Percentiles rank a stretch among this genome's conserved stretches.
Evolutionary conservation across 345 rosid species (phyloP).

Genomic region (Citrus reticulata): DNA sequence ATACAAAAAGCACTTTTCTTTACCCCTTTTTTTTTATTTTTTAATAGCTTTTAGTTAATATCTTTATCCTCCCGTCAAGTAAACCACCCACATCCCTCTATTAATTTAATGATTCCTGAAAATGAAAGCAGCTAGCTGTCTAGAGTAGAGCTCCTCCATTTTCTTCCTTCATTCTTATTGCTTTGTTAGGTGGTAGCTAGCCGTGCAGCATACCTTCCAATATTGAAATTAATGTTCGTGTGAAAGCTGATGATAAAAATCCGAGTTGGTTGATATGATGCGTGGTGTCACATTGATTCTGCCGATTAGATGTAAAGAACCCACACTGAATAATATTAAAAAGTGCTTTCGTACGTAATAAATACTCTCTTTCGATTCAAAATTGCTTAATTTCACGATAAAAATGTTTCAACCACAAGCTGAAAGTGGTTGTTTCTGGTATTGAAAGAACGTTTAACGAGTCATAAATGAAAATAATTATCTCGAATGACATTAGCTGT

Average conservation of each 20-base stretch:
- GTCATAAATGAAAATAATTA: too few species aligned
- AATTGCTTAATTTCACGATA: background rate
- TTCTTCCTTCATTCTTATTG: background rate
- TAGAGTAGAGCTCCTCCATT: background rate
- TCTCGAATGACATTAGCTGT: too few species aligned
- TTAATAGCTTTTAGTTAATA: background rate
- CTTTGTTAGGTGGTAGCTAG: slow-evolving; percentile 1
- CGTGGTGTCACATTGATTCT: background rate
- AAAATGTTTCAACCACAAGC: too few species aligned
- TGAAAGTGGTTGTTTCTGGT: too few species aligned
- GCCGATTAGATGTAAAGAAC: background rate
- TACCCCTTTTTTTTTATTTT: background rate
- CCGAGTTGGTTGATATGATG: background rate
- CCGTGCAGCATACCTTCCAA: background rate
- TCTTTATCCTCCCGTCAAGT: slow-evolving; percentile 28
- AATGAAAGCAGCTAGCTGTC: slow-evolving; percentile 17
- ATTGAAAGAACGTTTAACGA: too few species aligned
- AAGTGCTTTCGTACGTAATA: background rate
- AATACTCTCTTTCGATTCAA: background rate
- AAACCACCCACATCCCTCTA: background rate
- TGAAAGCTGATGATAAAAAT: background rate
- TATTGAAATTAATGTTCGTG: background rate
- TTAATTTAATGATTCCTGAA: slow-evolving; percentile 7
- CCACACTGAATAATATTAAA: background rate
- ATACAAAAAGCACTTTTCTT: background rate